These are phyloP conservation scores for Hericium coralloides DNA, from an alignment of 768 basidiomycete genomes.

Conservation along the genomic window DNA sequence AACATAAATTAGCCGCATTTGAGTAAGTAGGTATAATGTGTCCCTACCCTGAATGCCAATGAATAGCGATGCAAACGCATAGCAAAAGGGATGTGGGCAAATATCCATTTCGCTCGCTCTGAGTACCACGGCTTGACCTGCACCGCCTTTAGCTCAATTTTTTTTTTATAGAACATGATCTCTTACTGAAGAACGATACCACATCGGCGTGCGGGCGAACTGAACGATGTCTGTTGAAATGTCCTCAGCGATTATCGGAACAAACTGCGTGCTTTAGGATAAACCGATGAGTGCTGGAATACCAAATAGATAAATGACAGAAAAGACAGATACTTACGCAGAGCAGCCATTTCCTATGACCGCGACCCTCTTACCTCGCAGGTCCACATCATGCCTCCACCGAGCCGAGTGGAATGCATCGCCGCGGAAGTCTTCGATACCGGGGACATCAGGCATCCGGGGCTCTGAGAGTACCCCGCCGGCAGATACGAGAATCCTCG, in stretches of 20 bases:
- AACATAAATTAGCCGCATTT: too few species aligned
- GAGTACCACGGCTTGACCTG: conserved; percentile 9
- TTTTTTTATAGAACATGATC: not conserved
- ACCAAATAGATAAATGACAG: too few species aligned
- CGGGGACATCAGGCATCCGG: not conserved
- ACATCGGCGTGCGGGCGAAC: conserved; percentile 21
- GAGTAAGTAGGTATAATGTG: not conserved
- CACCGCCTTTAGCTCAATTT: too few species aligned
- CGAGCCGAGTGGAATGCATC: conserved; percentile 19
- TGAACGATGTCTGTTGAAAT: conserved; percentile 18
- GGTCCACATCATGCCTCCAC: conserved; percentile 19
- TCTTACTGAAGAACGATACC: conserved; percentile 12
- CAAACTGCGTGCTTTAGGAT: conserved; percentile 18
- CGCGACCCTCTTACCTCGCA: conserved; percentile 20
- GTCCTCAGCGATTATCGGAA: conserved; percentile 18
- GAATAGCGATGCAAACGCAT: conserved; percentile 7
- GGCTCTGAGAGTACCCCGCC: not conserved
- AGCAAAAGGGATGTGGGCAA: conserved; percentile 12
- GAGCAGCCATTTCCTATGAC: conserved; percentile 26
- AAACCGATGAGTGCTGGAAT: not conserved
- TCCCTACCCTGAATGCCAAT: conserved; percentile 5
- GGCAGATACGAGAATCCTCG: not conserved
- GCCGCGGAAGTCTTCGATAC: conserved; percentile 3
- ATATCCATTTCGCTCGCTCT: conserved; percentile 13
- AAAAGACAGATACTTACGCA: conserved; percentile 7